These are phyloP conservation scores for Vaccinium darrowii DNA, from an alignment of 148 eudicot species.

Conservation along the genomic window DNA sequence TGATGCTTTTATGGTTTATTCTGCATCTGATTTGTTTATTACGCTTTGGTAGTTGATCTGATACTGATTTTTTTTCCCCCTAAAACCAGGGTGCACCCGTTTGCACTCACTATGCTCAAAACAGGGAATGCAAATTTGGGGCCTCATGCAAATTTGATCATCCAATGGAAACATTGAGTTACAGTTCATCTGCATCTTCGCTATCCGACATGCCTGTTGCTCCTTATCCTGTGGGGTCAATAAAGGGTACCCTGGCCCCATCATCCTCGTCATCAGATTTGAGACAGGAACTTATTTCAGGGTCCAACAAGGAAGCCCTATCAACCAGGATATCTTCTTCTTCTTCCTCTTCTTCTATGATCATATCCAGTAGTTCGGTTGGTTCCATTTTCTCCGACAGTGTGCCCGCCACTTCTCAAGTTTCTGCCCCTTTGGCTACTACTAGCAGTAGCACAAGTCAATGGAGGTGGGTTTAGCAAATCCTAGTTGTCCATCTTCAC, in stretches of 20 bases:
- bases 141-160: slow-evolving; percentile 68
- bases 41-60: neutral
- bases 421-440: slow-evolving; percentile 38
- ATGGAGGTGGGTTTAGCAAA: slow-evolving; percentile 18
- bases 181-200: slow-evolving; percentile 88
- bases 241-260: slow-evolving; percentile 69
- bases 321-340: slow-evolving; percentile 41
- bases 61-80: neutral
- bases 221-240: slow-evolving; percentile 83
- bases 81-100: slow-evolving; percentile 68
- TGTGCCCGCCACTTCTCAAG: slow-evolving; percentile 45
- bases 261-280: slow-evolving; percentile 86
- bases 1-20: neutral
- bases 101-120: slow-evolving; percentile 75
- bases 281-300: slow-evolving; percentile 49
- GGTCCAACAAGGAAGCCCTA: slow-evolving; percentile 43
- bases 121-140: slow-evolving; percentile 66
- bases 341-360: slow-evolving; percentile 28
- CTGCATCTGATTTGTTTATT: neutral
- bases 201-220: slow-evolving; percentile 96
- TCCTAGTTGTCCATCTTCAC: slow-evolving; percentile 25
- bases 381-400: slow-evolving; percentile 55
- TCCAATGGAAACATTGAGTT: slow-evolving; percentile 72
- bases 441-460: neutral
- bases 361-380: slow-evolving; percentile 51